Evolutionary conservation across 2,329 filamentous ascomycete species (phyloP).

Genomic region (Ceratocystis cacaofunesta): DNA sequence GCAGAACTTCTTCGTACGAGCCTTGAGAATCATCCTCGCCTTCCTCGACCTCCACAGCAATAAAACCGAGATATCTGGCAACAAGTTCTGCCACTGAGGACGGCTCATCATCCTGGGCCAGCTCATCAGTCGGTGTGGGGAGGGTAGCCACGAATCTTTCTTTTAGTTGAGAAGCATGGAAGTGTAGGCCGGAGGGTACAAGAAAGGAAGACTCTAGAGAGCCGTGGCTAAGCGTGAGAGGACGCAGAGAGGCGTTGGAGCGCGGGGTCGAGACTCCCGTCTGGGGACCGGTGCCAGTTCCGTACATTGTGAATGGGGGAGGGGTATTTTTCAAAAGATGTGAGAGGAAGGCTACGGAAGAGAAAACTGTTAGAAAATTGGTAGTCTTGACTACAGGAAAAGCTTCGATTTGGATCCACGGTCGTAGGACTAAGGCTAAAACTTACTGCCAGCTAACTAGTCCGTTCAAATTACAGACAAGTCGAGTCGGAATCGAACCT

Average conservation of each 20-base stretch:
- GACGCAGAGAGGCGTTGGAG: slow-evolving; percentile 81
- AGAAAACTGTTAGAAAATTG: not conserved
- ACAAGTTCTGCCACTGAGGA: slow-evolving; percentile 88
- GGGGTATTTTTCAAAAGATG: slow-evolving; percentile 13
- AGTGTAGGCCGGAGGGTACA: slow-evolving; percentile 88
- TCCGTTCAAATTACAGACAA: slow-evolving; percentile 2
- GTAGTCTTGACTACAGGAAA: not conserved
- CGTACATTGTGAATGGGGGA: slow-evolving; percentile 55
- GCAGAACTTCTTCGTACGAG: slow-evolving; percentile 83
- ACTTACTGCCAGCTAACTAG: slow-evolving; percentile 8
- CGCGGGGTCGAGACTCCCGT: slow-evolving; percentile 95
- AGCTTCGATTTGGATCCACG: not conserved
- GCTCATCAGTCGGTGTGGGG: slow-evolving; percentile 85
- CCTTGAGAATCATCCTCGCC: slow-evolving; percentile 80
- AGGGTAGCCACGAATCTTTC: slow-evolving; percentile 75
- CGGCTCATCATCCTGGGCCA: slow-evolving; percentile 97
- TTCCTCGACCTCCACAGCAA: slow-evolving; percentile 78
- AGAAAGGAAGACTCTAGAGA: slow-evolving; percentile 93
- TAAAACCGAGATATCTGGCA: slow-evolving; percentile 80
- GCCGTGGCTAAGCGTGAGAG: slow-evolving; percentile 80
- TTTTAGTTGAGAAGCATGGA: slow-evolving; percentile 87
- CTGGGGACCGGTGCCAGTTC: slow-evolving; percentile 66
- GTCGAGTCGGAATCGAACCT: slow-evolving; percentile 1
- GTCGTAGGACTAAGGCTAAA: not conserved
- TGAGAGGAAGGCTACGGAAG: not conserved